Evolutionary conservation across 768 basidiomycete species (phyloP), one percentile per base, ranked within the genome.

Genomic region (Nidularia sp.): DNA sequence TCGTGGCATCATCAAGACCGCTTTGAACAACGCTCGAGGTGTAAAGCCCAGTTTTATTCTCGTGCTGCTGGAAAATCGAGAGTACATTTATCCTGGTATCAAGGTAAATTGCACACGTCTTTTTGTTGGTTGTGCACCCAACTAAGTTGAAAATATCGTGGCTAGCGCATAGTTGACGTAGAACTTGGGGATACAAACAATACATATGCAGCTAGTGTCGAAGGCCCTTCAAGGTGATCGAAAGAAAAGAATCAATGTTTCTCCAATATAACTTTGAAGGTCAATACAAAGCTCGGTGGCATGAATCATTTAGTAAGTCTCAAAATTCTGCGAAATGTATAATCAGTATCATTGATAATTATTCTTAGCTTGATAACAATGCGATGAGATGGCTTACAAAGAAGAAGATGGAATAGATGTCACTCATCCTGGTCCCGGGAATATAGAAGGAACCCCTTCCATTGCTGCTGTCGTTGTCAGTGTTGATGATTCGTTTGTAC

Each of bases 381-480:
- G 78, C 80, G 1, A 80, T 85, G 76, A 58, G 54, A 35, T 92
- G 89, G 89, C 68, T 92, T 44, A 80, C 65, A 1, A 79, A 79
- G 64, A 74, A 76, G 57, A 77, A 76, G 50, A 92, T 2, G 91
- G 91, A 0, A 88, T 90, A 56, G 89, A 93, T 60, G 88, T 90
- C 0, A 92, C 88, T 0, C 90, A 92, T 56, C 88, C 90, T 3
- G 79, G 86, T 1, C 85, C 86, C 1, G 76, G 69, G 5, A 87
- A 85, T 56, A 63, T 72, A 48, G 75, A 75, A 2, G 91, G 90
- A 2, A 85, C 89, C 0, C 91, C 91, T 2, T 90, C 88, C 0
- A 86, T 93, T 42, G 88, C 88, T 0, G 90, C 89, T 0, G 85
- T 93, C 8, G 91, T 93, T 2, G 90, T 86, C 0, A 92, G 83